Conservation (phyloP, 257 asterid genomes). For the Ehretia macrophylla region DNA sequence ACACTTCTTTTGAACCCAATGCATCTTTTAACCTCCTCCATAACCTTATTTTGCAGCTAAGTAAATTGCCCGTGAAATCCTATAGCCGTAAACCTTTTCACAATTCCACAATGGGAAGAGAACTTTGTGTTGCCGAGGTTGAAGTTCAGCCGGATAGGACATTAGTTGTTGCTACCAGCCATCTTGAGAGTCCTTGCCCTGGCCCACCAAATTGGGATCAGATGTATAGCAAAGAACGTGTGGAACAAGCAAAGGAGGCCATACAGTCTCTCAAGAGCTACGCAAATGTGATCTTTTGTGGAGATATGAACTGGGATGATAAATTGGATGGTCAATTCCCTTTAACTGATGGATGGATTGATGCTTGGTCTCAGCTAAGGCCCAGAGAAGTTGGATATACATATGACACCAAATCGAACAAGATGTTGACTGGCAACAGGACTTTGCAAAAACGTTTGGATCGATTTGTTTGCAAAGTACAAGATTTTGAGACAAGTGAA, state of each 20-base stretch:
- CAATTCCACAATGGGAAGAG: constrained; percentile 79
- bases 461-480: constrained; percentile 65
- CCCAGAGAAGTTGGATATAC: constrained; percentile 80
- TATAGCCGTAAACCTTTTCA: constrained; percentile 54
- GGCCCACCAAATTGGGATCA: constrained; percentile 95
- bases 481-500: constrained; percentile 45
- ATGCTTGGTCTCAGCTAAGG: constrained; percentile 74
- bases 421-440: constrained; percentile 73
- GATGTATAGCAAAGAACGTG: constrained; percentile 89
- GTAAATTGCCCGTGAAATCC: constrained; percentile 70
- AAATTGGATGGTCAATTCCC: constrained; percentile 83
- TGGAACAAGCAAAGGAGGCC: constrained; percentile 79
- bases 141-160: constrained; percentile 38
- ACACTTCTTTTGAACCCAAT: no score
- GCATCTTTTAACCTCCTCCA: no score
- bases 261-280: constrained; percentile 45
- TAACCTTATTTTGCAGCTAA: constrained; percentile 45
- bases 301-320: constrained; percentile 98
- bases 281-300: constrained; percentile 72
- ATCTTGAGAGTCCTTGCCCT: constrained; percentile 90
- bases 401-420: constrained; percentile 89
- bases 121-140: constrained; percentile 65
- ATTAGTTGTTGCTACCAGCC: constrained; percentile 82
- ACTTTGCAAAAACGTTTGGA: constrained; percentile 73
- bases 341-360: constrained; percentile 62